Base-by-base conservation (phyloP, 768 basidiomycete genomes). In the Tylopilus intermedius region DNA sequence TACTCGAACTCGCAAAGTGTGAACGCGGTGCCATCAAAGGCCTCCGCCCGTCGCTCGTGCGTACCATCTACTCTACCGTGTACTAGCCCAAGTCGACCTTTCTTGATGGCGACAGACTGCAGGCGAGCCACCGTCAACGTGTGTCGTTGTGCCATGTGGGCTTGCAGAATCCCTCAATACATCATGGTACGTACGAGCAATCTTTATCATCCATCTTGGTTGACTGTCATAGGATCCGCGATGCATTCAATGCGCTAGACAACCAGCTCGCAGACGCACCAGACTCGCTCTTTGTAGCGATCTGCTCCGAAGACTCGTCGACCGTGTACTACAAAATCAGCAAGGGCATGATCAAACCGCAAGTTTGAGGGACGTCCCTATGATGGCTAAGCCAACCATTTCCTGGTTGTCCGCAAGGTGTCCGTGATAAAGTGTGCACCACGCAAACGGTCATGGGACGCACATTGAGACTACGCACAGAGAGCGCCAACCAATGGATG, bases 291-390 rank as follows among this genome's bases (percentile, higher is more conserved):
- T 85, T 80, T 60, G 66, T 91, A 29, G 89, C 84, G 11, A 84
- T 90, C 51, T 83, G 82, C 41, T 79, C 84, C 0, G 81, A 86
- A 47, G 89, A 91, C 60, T 83, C 89, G 10, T 90, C 89, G 8
- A 84, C 86, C 43, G 89, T 91, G 47, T 91, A 91, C 67, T 91
- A 91, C 70, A 88, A 87, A 61, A 75, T 91, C 54, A 85, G 83
- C 62, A 75, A 77, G 46, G 89, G 88, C 50, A 86, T 91, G 30
- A 81, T 83, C 55, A 90, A 90, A 60, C 88, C 86, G 24, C 73
- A 78, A 10, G 70, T 86, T 42, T 87, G 59, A 70, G 38, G 21
- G 33, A 18, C 18, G 18, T 18, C 18, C 18, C 18, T 18, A 18
- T 18, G 18, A 18, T 18, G 18, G 18, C 18, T 18, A 18, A 18